phyloP scores from a whole-genome alignment of 345 rosid species.

The Eucalyptus pauciflora region DNA sequence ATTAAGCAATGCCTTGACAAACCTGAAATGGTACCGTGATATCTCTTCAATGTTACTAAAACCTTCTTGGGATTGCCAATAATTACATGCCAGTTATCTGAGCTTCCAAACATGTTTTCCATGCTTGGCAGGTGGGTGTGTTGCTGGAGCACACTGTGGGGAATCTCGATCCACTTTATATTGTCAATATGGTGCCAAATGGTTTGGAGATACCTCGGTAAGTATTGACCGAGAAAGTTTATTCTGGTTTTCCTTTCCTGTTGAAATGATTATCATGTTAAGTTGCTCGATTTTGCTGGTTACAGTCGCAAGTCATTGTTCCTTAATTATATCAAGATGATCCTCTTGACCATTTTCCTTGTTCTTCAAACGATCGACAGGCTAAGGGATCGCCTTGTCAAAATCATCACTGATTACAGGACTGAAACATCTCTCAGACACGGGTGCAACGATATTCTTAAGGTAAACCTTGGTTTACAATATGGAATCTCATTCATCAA shows the following conservation, averaged over 20 bases:
- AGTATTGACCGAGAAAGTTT: conserved; percentile 8
- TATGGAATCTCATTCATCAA: neutral
- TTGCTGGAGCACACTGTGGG: conserved; percentile 98
- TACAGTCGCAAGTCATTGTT: neutral
- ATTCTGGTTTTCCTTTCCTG: neutral
- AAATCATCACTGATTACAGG: conserved; percentile 92
- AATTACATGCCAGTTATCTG: neutral
- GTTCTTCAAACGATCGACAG: conserved; percentile 12
- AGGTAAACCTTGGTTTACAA: conserved; percentile 29
- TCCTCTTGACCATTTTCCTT: neutral
- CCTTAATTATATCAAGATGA: neutral
- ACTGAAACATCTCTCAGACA: conserved; percentile 97
- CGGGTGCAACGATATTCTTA: conserved; percentile 94
- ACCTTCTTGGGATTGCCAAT: neutral
- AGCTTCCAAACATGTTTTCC: neutral
- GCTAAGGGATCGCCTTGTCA: conserved; percentile 87
- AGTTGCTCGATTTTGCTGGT: neutral
- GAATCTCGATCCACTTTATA: conserved; percentile 92
- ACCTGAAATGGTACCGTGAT: conserved; percentile 83
- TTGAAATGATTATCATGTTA: neutral
- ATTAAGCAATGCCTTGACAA: conserved; percentile 88
- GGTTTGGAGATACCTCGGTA: conserved; percentile 98
- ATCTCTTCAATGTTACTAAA: neutral
- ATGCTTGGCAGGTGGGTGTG: conserved; percentile 72
- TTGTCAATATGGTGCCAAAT: conserved; percentile 95